Evolutionary conservation across 2,329 filamentous ascomycete species (phyloP), one percentile per base, ranked within the genome.

Genomic region (Apiospora saccharicola): DNA sequence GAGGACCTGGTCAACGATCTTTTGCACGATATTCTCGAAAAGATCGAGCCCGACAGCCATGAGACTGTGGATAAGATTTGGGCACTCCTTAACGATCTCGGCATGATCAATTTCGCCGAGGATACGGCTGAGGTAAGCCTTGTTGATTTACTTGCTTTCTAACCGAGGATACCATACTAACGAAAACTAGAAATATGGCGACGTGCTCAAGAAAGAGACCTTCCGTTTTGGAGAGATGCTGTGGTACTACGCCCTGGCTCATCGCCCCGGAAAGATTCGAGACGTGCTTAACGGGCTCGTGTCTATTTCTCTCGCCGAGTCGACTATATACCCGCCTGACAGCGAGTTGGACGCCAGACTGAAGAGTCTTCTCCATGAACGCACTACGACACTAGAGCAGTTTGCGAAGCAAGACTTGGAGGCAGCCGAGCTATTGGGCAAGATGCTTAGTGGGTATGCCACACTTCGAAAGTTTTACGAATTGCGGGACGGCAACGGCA

Each of bases 401-500:
- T 90, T 96, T 70, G 93, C 94, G 7, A 88, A 89, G 37, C 88
- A 92, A 70, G 96, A 98, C 77, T 84, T 93, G 44, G 92, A 95
- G 79, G 95, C 94, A 10, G 96, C 95, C 12, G 89, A 93, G 76
- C 89, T 98, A 14, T 87, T 98, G 3, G 94, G 95, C 67, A 93
- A 92, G 74, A 92, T 95, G 83, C 90, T 98, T 13, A 96, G 94
- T 80, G 96, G 96, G 30, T 98, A 98, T 79, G 96, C 95, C 30
- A 97, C 95, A 0, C 86, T 98, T 26, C 93, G 96, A 47, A 92
- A 92, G 76, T 98, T 96, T 84, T 98, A 97, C 82, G 92, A 95
- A 74, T 88, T 95, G n/a, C 90, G 96, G 68, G 96, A 98, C 78
- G 89, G 90, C 77, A 73, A 77, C 24, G 75, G 75, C 34, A 78